Evolutionary conservation across 2,329 filamentous ascomycete species (phyloP).

Genomic region (Pestalotiopsis sp.): DNA sequence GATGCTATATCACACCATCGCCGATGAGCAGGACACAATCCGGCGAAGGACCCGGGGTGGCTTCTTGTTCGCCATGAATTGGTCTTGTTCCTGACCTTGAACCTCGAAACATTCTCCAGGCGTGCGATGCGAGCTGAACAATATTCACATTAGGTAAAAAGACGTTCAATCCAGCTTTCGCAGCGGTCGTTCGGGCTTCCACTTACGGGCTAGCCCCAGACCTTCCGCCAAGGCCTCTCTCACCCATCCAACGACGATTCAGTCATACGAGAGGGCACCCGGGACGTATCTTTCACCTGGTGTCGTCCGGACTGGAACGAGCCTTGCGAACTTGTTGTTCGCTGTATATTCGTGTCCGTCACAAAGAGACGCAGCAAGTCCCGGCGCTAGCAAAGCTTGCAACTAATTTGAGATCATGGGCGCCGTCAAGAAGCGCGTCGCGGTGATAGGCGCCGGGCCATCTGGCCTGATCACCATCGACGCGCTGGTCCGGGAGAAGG

Average conservation of each 20-base stretch:
- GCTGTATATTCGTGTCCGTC: neutral
- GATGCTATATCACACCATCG: constrained; percentile 12
- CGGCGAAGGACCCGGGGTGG: too few species aligned
- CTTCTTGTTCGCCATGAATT: too few species aligned
- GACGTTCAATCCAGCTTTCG: neutral
- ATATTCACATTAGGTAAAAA: too few species aligned
- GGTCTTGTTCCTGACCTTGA: too few species aligned
- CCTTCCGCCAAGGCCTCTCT: neutral
- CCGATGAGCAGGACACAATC: neutral
- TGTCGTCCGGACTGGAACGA: neutral
- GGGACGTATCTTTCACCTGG: neutral
- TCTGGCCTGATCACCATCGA: constrained; percentile 62
- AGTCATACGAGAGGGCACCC: neutral
- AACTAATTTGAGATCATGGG: neutral
- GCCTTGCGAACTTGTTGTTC: neutral
- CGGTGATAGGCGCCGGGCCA: constrained; percentile 63
- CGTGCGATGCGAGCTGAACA: too few species aligned
- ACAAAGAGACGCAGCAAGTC: neutral
- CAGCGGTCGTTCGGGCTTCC: neutral
- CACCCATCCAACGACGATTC: too few species aligned
- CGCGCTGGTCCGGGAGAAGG: constrained; percentile 58
- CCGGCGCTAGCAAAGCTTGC: neutral
- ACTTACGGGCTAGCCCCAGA: neutral
- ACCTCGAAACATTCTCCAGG: too few species aligned
- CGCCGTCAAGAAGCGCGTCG: constrained; percentile 40